Percentiles rank a stretch among this genome's conserved stretches.
Conservation (phyloP, 1,284 basidiomycete genomes). For the Takashimella tepidaria region DNA sequence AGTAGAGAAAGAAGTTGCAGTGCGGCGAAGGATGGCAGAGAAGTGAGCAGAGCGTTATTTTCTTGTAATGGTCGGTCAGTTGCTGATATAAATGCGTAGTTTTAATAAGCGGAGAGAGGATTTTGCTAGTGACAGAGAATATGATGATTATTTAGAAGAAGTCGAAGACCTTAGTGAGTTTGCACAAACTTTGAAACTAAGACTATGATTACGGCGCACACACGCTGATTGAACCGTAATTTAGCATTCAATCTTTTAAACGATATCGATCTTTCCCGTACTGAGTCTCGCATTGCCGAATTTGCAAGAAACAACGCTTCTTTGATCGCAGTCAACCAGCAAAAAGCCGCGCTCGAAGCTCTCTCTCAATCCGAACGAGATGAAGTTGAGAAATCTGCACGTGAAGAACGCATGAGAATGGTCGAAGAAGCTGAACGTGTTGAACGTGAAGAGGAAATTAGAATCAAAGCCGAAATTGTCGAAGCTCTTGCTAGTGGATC, state of each 20-base stretch:
- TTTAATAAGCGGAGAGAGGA: constrained; percentile 92
- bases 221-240: background rate
- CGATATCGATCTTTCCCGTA: constrained; percentile 75
- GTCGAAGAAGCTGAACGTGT: constrained; percentile 63
- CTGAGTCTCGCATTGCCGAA: constrained; percentile 73
- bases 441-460: constrained; percentile 49
- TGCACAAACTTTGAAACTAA: no score
- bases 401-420: constrained; percentile 62
- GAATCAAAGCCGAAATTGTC: constrained; percentile 57
- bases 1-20: constrained; percentile 93
- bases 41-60: constrained; percentile 53
- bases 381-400: constrained; percentile 62
- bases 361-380: constrained; percentile 57
- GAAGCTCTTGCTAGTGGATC: constrained; percentile 60
- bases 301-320: constrained; percentile 76
- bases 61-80: background rate
- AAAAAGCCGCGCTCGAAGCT: constrained; percentile 56
- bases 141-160: constrained; percentile 94
- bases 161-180: constrained; percentile 87
- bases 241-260: constrained; percentile 90
- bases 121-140: constrained; percentile 72
- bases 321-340: constrained; percentile 71
- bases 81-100: constrained; percentile 52
- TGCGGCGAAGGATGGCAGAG: constrained; percentile 79
- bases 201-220: no score